Evolutionary conservation across 164 flowering plant genomes (phyloP).

Genomic region (Nelumbo lutea): DNA sequence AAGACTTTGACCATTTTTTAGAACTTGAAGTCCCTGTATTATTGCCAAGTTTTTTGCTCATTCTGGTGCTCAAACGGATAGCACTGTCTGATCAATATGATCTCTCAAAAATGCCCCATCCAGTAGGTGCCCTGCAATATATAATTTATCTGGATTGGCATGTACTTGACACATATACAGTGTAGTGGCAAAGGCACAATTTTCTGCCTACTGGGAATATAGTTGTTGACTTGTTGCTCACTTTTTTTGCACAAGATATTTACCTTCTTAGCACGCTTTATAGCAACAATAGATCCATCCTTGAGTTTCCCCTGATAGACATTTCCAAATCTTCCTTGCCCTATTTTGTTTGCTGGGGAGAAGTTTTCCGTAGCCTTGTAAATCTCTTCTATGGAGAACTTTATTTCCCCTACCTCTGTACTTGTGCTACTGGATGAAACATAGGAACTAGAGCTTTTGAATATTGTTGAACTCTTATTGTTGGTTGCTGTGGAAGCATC

Average conservation of each 20-base stretch:
- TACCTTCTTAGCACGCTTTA: conserved; percentile 74
- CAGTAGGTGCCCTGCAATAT: not conserved
- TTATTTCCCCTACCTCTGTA: conserved; percentile 18
- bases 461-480: conserved; percentile 22
- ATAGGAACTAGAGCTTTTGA: conserved; percentile 25
- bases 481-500: conserved; percentile 34
- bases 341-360: conserved; percentile 45
- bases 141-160: not conserved
- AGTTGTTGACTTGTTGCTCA: no score
- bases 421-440: conserved; percentile 19
- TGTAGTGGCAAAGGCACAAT: not conserved
- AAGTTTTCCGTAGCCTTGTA: conserved; percentile 52
- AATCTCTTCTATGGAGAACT: conserved; percentile 48
- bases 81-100: not conserved
- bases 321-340: conserved; percentile 62
- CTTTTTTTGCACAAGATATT: not conserved
- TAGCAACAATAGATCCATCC: conserved; percentile 59
- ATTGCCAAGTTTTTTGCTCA: not conserved
- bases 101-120: not conserved
- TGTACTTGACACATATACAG: not conserved
- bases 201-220: not conserved
- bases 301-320: conserved; percentile 58
- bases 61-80: not conserved
- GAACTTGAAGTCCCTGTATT: not conserved
- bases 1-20: not conserved